Evolutionary conservation across 1,284 basidiomycete genomes (phyloP).

Genomic region (Thelephora terrestris): DNA sequence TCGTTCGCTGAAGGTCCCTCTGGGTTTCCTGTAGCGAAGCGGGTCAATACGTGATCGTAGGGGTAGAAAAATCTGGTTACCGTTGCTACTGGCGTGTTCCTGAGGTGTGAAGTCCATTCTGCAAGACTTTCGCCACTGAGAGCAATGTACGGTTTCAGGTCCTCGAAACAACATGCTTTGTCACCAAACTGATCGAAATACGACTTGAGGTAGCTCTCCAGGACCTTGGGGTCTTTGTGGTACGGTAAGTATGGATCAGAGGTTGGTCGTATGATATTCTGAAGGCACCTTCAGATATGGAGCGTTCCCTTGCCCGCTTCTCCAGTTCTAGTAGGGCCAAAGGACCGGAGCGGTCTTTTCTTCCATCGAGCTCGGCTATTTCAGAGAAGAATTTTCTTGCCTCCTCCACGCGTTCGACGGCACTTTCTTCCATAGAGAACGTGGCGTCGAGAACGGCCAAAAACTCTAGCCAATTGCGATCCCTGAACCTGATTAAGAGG

Average conservation of each 20-base stretch:
- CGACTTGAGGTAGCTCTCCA: constrained; percentile 40
- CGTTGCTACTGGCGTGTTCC: constrained; percentile 33
- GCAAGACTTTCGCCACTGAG: constrained; percentile 36
- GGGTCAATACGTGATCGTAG: neutral
- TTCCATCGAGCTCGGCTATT: constrained; percentile 51
- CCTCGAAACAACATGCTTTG: constrained; percentile 82
- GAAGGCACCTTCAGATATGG: constrained; percentile 34
- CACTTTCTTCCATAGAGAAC: constrained; percentile 24
- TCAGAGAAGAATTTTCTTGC: constrained; percentile 44
- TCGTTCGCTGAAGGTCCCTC: constrained; percentile 42
- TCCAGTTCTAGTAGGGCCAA: constrained; percentile 68
- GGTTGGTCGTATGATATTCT: neutral
- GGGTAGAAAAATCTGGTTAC: constrained; percentile 27
- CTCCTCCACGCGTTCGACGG: constrained; percentile 30
- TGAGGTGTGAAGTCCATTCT: constrained; percentile 49
- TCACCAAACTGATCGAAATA: constrained; percentile 70
- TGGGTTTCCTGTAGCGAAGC: constrained; percentile 29
- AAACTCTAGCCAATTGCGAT: constrained; percentile 83
- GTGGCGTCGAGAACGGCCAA: constrained; percentile 59
- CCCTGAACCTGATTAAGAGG: constrained; percentile 31
- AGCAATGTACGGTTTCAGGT: constrained; percentile 56
- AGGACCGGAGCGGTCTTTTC: constrained; percentile 59
- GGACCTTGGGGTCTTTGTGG: constrained; percentile 30
- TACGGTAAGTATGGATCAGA: neutral
- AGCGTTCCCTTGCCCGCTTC: constrained; percentile 39